Evolutionary conservation across 331 rosid genomes (phyloP).

Genomic region (Spiraea crenata): DNA sequence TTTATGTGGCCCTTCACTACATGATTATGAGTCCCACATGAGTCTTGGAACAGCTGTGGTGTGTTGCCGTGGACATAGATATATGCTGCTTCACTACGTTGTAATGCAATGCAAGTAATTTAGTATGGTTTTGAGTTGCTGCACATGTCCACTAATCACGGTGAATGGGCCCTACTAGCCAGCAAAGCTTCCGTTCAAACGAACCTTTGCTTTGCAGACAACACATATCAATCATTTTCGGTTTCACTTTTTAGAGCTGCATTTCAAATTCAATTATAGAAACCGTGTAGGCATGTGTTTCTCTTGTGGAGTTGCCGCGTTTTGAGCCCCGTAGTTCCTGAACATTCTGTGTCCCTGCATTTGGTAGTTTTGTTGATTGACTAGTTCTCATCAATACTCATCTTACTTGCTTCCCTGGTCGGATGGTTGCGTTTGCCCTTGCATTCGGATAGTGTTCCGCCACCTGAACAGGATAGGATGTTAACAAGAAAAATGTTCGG

Average conservation of each 20-base stretch:
- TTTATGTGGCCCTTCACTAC: conserved; percentile 7
- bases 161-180: background rate
- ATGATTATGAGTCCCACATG: conserved; percentile 7
- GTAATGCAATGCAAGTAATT: no score
- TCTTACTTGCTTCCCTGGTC: no score
- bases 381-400: background rate
- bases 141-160: conserved; percentile 23
- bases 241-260: background rate
- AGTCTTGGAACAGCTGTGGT: conserved; percentile 1
- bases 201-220: background rate
- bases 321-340: conserved; percentile 6
- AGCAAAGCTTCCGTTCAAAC: background rate
- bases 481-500: no score
- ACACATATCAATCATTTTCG: background rate
- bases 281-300: conserved; percentile 5
- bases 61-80: background rate
- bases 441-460: no score
- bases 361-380: background rate
- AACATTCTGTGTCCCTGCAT: background rate
- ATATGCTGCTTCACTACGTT: no score
- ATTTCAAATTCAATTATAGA: background rate
- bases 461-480: no score
- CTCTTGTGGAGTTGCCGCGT: conserved; percentile 4
- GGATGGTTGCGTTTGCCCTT: no score
- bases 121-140: background rate